Evolutionary conservation across 2,329 filamentous ascomycete genomes (phyloP).

Genomic region (Monosporascus sp.): DNA sequence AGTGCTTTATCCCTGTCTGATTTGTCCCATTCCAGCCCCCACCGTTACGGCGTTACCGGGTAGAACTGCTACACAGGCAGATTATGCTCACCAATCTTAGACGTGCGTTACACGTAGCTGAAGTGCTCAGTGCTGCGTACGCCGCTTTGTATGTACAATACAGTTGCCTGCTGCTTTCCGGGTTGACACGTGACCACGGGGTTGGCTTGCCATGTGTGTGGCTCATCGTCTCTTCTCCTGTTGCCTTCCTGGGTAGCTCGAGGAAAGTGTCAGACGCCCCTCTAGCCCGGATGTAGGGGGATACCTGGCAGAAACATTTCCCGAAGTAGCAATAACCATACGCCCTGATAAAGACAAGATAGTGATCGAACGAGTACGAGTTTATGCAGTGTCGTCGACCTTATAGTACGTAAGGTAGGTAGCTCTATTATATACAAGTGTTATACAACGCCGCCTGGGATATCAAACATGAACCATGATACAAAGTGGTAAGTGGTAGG

Average conservation of each 20-base stretch:
- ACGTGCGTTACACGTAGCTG: neutral
- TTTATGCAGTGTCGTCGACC: constrained; percentile 1
- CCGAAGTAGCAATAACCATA: no score
- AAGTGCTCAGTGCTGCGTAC: neutral
- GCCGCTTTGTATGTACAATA: neutral
- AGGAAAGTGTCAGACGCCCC: neutral
- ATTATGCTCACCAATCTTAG: neutral
- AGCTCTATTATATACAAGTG: constrained; percentile 23
- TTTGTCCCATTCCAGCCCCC: neutral
- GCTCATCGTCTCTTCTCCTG: neutral
- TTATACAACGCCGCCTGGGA: constrained; percentile 27
- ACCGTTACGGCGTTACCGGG: neutral
- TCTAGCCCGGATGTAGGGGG: neutral
- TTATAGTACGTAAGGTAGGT: neutral
- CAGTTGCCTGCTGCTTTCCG: neutral
- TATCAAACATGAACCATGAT: constrained; percentile 26
- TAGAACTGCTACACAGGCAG: neutral
- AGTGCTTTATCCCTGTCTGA: neutral
- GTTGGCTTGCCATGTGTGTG: neutral
- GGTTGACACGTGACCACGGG: neutral
- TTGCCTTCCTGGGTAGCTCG: neutral
- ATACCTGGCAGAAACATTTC: no score
- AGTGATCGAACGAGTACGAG: neutral
- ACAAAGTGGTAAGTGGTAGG: constrained; percentile 12
- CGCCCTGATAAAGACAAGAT: no score